These are phyloP conservation scores for Chytriomyces confervae DNA, from an alignment of 192 early-diverging fungal genomes.

Conservation along the genomic window DNA sequence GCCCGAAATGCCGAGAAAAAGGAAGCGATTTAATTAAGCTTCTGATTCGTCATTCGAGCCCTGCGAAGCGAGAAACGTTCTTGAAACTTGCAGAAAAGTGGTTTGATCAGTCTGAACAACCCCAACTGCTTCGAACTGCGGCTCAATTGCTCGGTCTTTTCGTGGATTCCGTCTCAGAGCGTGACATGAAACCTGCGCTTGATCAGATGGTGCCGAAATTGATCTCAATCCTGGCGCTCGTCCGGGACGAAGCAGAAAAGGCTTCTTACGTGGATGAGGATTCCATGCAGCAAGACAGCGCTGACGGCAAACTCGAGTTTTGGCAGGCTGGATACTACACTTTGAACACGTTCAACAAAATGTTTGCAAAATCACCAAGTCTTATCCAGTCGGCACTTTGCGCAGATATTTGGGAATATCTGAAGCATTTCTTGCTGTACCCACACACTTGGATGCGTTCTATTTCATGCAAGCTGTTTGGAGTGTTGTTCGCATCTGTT, in stretches of 20 bases:
- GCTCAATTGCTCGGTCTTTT: conserved; percentile 85
- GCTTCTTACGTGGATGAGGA: conserved; percentile 56
- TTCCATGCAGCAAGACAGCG: conserved; percentile 51
- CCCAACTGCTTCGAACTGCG: conserved; percentile 76
- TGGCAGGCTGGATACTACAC: conserved; percentile 92
- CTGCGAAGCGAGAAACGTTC: conserved; percentile 63
- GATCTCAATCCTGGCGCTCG: conserved; percentile 3
- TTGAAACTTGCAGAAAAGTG: conserved; percentile 79
- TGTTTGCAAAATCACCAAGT: conserved; percentile 53
- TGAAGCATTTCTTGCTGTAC: conserved; percentile 74
- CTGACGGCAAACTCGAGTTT: conserved; percentile 58
- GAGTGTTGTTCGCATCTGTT: conserved; percentile 75
- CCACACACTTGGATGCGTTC: conserved; percentile 92
- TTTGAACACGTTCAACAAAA: conserved; percentile 75
- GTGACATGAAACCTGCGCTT: conserved; percentile 32
- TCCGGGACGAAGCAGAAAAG: conserved; percentile 47
- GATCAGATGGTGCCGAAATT: conserved; percentile 19
- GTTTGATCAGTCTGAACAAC: conserved; percentile 58
- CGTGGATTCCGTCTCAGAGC: conserved; percentile 76
- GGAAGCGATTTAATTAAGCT: conserved; percentile 73
- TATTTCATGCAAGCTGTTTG: conserved; percentile 72
- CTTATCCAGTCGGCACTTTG: conserved; percentile 37
- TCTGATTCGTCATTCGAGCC: conserved; percentile 70
- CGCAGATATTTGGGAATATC: conserved; percentile 69
- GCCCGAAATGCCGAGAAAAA: conserved; percentile 91